Conservation (phyloP, 1,139 yeast species). For the Hansenula lynferdii region DNA sequence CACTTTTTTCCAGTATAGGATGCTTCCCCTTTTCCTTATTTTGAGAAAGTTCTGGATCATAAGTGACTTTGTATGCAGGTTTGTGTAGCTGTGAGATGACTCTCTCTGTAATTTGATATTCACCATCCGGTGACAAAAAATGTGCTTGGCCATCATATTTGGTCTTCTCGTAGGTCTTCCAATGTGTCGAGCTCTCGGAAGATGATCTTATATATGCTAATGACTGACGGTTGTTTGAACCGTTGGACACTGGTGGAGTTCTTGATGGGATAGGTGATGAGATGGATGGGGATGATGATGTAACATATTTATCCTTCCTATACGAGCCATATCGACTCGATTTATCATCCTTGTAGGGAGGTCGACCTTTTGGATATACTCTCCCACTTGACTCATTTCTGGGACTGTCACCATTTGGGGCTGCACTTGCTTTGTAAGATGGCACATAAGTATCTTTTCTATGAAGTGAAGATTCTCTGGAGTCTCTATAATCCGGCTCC, state of each 20-base stretch:
- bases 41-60: slow-evolving; percentile 54
- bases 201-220: no score
- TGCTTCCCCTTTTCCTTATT: slow-evolving; percentile 34
- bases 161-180: not conserved
- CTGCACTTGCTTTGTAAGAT: not conserved
- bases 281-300: not conserved
- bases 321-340: not conserved
- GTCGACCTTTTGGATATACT: not conserved
- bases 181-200: not conserved
- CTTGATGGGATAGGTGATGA: slow-evolving; percentile 2
- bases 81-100: slow-evolving; percentile 9
- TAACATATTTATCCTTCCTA: not conserved
- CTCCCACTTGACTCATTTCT: not conserved
- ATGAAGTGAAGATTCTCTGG: slow-evolving; percentile 1
- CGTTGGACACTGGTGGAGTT: not conserved
- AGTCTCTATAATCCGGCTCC: not conserved
- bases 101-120: slow-evolving; percentile 4
- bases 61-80: slow-evolving; percentile 37
- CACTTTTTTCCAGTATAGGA: slow-evolving; percentile 30
- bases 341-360: not conserved
- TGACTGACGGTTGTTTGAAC: not conserved
- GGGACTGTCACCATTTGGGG: not conserved
- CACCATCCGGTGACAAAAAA: slow-evolving; percentile 7
- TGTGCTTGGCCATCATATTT: slow-evolving; percentile 8
- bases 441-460: slow-evolving; percentile 6